Base-by-base conservation (phyloP, 495 filamentous ascomycete species). In the Rostrohypoxylon terebratum region DNA sequence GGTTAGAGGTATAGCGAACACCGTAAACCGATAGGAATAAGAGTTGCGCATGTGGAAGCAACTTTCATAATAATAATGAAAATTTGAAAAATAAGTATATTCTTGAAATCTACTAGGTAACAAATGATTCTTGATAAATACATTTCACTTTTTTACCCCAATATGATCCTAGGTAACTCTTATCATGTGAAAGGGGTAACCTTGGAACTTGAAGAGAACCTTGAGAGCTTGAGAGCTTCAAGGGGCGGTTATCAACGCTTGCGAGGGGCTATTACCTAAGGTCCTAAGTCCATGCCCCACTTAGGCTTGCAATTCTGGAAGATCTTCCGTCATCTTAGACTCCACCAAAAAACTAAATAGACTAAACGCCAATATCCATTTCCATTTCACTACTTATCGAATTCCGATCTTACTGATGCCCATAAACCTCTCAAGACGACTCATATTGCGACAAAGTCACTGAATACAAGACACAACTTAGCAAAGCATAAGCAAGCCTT, bases 311-410 rank as follows among this genome's bases (percentile, higher is more conserved):
- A 18, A 18, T 31, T 55, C 20, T 36, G 3, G 51, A 28, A 36
- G 59, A 72, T 72, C 63, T 67, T 72, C 58, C 63, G 63, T 72
- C 69, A 69, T 69, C 13, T 50, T n/a, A 51, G 28, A 58, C 63
- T 67, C 68, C 54, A 68, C 59, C 42, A 31, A 61, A 16, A 47
- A 16, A 47, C 7, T 36, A 51, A 45, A 13, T 18, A 20, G 18
- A 45, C 47, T 51, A 51, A 51, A 9, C n/a, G 14, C 20, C 11
- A 51, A 51, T 51, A 23, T n/a, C n/a, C n/a, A n/a, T n/a, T n/a
- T n/a, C n/a, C n/a, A n/a, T 51, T 25, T 51, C 23, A 51, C 47
- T 4, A 25, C 23, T 13, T 13, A 20, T 20, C 20, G 20, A 28
- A 8, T 28, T n/a, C 10, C 21, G 21, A 31, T 33, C 13, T 6